These are phyloP conservation scores for Trichocladium uniseriatum DNA, from an alignment of 495 filamentous ascomycete species.

Conservation along the genomic window DNA sequence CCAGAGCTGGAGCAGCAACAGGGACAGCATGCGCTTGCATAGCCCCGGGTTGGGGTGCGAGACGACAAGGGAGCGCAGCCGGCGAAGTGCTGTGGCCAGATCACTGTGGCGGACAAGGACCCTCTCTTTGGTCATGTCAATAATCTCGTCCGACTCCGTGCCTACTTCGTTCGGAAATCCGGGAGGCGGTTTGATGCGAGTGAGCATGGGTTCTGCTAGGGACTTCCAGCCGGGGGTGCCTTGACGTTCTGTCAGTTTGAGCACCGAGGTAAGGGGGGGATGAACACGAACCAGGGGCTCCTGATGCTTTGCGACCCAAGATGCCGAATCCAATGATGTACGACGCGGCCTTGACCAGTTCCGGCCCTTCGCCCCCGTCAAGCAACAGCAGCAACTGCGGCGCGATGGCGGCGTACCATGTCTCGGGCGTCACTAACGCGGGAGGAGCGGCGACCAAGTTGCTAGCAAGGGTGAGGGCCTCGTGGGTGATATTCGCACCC, in stretches of 20 bases:
- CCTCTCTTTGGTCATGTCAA: conserved; percentile 33
- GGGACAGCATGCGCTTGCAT: conserved; percentile 57
- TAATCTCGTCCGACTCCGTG: conserved; percentile 20
- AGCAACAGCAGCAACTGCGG: conserved; percentile 60
- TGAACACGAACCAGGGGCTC: conserved; percentile 50
- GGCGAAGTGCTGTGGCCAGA: conserved; percentile 42
- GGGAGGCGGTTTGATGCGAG: conserved; percentile 49
- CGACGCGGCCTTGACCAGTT: conserved; percentile 56
- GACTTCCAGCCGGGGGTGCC: conserved; percentile 59
- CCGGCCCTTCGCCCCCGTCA: conserved; percentile 53
- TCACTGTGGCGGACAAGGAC: conserved; percentile 36
- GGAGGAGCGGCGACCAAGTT: conserved; percentile 56
- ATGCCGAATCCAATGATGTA: conserved; percentile 70
- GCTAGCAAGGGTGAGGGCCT: conserved; percentile 59
- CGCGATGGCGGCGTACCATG: conserved; percentile 55
- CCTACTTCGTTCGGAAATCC: conserved; percentile 1
- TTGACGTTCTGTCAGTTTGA: conserved; percentile 13
- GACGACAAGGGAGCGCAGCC: conserved; percentile 48
- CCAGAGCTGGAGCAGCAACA: conserved; percentile 61
- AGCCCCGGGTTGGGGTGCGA: conserved; percentile 67
- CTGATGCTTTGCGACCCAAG: conserved; percentile 54
- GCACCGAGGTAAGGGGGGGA: not conserved
- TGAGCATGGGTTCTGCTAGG: conserved; percentile 57
- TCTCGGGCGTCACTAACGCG: conserved; percentile 42
- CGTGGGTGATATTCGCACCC: conserved; percentile 60